Evolutionary conservation across 78 protist species (phyloP), one percentile per base, ranked within the genome.

Genomic region (Dictyostelium citrinum): DNA sequence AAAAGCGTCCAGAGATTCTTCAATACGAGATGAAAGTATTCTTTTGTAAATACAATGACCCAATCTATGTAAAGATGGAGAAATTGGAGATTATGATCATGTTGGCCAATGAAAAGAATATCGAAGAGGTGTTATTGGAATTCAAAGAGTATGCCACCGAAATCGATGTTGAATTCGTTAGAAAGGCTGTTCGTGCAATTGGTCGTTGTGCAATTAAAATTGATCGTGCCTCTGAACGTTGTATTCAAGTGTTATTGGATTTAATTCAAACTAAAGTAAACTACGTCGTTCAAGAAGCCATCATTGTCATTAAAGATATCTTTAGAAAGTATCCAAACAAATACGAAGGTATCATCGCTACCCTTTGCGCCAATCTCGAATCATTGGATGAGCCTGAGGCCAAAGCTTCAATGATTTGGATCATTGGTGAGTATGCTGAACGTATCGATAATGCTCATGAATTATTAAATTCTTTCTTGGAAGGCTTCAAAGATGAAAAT

Each of bases 301-400:
- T 99, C 96, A 96, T 99, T 29, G 99, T 99, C 83, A 98, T 99
- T 91, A 93, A 95, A 92, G 99, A 98, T 95, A 98, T 99, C 82
- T 99, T 99, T 97, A 97, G 99, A 84, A 98, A 97, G 93, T 99
- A 98, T 90, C 99, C 99, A 81, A 90, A 95, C 96, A 81, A 90
- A 70, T 99, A 99, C 94, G 99, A 99, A 95, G 64, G 93, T 49
- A 93, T 99, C 97, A 99, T 99, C 75, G 99, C 96, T 33, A 90
- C 93, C 20, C 97, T 99, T 45, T 98, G 99, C 95, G 99, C 98
- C 86, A 98, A 99, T 79, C 98, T 99, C 68, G 99, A 98, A 80
- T 95, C 98, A 12, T 98, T 99, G 49, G 99, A 99, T 95, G 99
- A 99, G 90, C 99, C 99, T n/a, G 99, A 99, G 85, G 99, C 99